Base-by-base conservation (phyloP, 495 filamentous ascomycete genomes). In the Lophiostoma macrostomum region DNA sequence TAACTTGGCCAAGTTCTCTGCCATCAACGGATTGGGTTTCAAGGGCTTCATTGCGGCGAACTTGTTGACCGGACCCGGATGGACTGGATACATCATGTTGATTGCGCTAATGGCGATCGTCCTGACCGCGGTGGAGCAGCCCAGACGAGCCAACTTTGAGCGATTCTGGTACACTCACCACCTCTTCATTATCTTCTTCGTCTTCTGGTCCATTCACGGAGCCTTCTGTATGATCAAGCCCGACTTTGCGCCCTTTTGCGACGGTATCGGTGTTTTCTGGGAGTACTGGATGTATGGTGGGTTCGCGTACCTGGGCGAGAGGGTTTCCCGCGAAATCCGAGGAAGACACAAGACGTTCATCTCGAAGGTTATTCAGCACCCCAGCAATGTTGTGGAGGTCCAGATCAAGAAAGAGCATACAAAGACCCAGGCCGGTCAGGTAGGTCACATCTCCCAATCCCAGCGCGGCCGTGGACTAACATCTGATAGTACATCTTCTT, bases 371-470 rank as follows among this genome's bases (percentile, higher is more conserved):
- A 83, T 90, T 56, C 85, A 88, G 67, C 86, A 90, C 69, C 86
- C 86, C 5, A 86, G 85, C 70, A 86, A 87, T 58, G 87, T 91
- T 16, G 80, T 85, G 61, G 87, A 91, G 63, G 87, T 91, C 44
- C 87, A 90, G 67, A 87, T 91, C 68, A 89, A 89, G 76, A 90
- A 89, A 63, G 84, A 86, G 61, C 74, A 83, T 67, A 86, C 84
- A 25, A 85, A 81, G 71, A 83, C 84, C n/a, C 77, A 77, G 50
- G 85, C 86, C 42, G 87, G 87, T 29, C 87, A 90, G 64, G 73
- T 74, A 55, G 54, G 65, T 20, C 3, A 3, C 34, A 5, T 34
- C 31, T 13, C n/a, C 12, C 27, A 11, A 12, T 22, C 12, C 14
- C 11, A 14, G 11, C 1, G 7, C 20, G 19, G 3, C 24, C 10